Evolutionary conservation across 148 eudicot genomes (phyloP).

Genomic region (Rhododendron mucronatum): DNA sequence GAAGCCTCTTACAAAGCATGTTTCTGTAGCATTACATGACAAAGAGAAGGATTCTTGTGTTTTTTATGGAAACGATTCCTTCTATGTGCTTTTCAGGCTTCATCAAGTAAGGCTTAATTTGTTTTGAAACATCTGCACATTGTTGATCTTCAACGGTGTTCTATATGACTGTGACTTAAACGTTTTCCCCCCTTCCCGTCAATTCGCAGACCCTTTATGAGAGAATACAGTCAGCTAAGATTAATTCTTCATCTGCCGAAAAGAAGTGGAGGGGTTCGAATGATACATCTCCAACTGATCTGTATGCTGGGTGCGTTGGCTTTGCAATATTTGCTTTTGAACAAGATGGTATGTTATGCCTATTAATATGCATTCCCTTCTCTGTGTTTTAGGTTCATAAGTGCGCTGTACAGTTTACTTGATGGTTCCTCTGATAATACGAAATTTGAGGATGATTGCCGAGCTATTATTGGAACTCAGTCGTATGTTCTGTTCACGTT

Average conservation of each 20-base stretch:
- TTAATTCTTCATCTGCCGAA: conserved; percentile 52
- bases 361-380: conserved; percentile 8
- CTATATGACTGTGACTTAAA: conserved; percentile 2
- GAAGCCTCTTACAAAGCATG: conserved; percentile 59
- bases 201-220: conserved; percentile 64
- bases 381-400: conserved; percentile 52
- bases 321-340: conserved; percentile 2
- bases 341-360: not conserved
- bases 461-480: conserved; percentile 80
- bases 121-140: not conserved
- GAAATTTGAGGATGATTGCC: conserved; percentile 96
- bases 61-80: conserved; percentile 77
- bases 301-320: conserved; percentile 53
- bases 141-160: conserved; percentile 6
- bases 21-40: conserved; percentile 35
- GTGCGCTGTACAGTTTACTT: conserved; percentile 68
- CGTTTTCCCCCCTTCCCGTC: not conserved
- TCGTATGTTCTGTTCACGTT: conserved; percentile 86
- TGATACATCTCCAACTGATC: conserved; percentile 42
- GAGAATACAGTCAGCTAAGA: conserved; percentile 70
- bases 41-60: conserved; percentile 37
- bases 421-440: conserved; percentile 80
- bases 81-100: conserved; percentile 80
- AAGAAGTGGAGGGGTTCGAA: conserved; percentile 55
- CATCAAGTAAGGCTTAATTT: conserved; percentile 54